A percentile compares a stretch with the other conserved stretches of the same genome.
phyloP scores from a whole-genome alignment of 176 grass and related monocot species.

The Canna indica region DNA sequence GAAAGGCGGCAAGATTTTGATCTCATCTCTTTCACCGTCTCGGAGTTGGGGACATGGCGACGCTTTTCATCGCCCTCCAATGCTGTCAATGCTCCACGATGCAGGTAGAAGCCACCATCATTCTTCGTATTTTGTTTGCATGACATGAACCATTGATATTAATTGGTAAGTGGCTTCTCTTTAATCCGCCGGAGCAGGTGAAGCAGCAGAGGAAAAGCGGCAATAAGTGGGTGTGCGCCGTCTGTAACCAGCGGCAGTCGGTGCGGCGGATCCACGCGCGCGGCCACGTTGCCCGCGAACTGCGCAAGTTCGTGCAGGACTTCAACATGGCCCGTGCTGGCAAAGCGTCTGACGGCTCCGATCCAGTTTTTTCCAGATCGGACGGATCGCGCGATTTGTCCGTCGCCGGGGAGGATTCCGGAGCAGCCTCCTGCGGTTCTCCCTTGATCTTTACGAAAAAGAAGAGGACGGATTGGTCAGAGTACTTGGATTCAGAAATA shows the following conservation, averaged over 20 bases:
- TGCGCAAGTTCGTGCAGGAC: constrained; percentile 74
- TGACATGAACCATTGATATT: no score
- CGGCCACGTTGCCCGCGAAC: constrained; percentile 45
- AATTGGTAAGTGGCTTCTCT: no score
- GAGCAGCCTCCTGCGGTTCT: background rate
- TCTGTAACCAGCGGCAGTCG: constrained; percentile 84
- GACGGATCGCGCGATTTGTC: background rate
- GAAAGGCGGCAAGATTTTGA: background rate
- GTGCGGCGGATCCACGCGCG: constrained; percentile 44
- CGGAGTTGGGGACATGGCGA: constrained; percentile 57
- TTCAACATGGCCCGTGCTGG: constrained; percentile 53
- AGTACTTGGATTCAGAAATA: constrained; percentile 45
- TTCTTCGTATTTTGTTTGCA: background rate
- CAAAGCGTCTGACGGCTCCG: constrained; percentile 11
- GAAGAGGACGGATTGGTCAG: constrained; percentile 58
- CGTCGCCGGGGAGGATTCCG: background rate
- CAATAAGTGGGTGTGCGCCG: constrained; percentile 76
- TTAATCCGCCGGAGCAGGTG: constrained; percentile 31
- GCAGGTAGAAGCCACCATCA: constrained; percentile 30
- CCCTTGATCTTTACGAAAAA: background rate
- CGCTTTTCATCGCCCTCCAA: constrained; percentile 63
- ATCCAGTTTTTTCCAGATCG: constrained; percentile 9
- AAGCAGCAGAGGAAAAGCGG: constrained; percentile 81
- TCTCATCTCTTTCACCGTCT: constrained; percentile 28
- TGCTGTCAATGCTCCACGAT: constrained; percentile 73